Base-by-base conservation (phyloP, 2,329 filamentous ascomycete genomes). In the Blumeriella jaapii region DNA sequence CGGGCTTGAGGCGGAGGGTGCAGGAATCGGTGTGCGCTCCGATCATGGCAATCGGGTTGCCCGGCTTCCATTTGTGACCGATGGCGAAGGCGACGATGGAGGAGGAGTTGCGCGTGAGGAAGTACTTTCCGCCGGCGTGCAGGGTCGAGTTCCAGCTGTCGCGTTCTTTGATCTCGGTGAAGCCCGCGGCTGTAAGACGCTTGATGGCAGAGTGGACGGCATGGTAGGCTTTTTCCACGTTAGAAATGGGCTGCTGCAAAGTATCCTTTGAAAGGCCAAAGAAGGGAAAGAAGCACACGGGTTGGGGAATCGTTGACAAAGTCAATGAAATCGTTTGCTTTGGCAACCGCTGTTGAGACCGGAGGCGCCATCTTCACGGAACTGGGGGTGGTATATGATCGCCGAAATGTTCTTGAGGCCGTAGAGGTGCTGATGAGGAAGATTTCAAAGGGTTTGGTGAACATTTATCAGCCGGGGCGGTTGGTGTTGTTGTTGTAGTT, bases 11-110 rank as follows among this genome's bases (percentile, higher is more conserved):
- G 40, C 89, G 79, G 31, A 98, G 71, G 50, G 82, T 87, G 5
- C 85, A 86, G 8, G 87, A 95, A 62, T 98, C 91, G 40, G 91
- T 96, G 61, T 98, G 89, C 24, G 91, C 87, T 49, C 89, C 91
- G 42, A 98, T 76, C 74, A 96, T 94, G 57, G 83, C 71, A 45
- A 95, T 78, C 6, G 87, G 79, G 59, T 93, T 93, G 28, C 89
- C 89, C 2, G 89, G 77, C 56, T 79, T 80, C 89, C 89, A 98
- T 64, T 82, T 79, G 53, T 76, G 74, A 54, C 89, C 89, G 53
- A 96, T 80, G 43, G 84, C 82, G 61, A 96, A 96, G 45, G 87
- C 87, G 39, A 94, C 75, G 46, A 96, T 82, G 31, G 89, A 93
- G 16, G 86, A 93, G 40, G 74, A 79, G 63, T 96, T 96, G 47